Evolutionary conservation across 1,284 basidiomycete species (phyloP).

Genomic region (Ceratobasidium sp.): DNA sequence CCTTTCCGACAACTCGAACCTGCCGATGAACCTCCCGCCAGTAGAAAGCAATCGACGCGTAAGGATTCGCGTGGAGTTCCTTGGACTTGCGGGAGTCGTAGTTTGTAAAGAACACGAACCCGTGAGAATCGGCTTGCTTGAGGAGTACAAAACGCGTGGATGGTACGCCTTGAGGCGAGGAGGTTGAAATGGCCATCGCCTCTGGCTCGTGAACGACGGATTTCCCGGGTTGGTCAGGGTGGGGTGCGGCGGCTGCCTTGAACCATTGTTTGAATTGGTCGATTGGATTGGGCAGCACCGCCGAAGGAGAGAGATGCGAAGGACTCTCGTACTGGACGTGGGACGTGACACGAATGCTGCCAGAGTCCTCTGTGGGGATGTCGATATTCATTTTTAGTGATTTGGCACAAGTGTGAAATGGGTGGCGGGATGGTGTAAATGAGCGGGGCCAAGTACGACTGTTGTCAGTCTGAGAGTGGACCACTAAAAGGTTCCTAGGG

Average conservation of each 20-base stretch:
- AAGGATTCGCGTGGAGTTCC: slow-evolving; percentile 78
- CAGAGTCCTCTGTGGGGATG: slow-evolving; percentile 42
- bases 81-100: slow-evolving; percentile 90
- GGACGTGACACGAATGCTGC: slow-evolving; percentile 57
- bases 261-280: slow-evolving; percentile 89
- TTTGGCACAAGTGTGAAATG: background rate
- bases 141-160: slow-evolving; percentile 90
- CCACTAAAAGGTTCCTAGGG: background rate
- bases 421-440: background rate
- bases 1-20: slow-evolving; percentile 84
- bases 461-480: background rate
- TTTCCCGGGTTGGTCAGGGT: slow-evolving; percentile 40
- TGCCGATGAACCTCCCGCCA: slow-evolving; percentile 87
- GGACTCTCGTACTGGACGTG: slow-evolving; percentile 77
- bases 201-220: slow-evolving; percentile 78
- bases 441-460: background rate
- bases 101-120: slow-evolving; percentile 97
- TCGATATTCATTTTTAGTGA: slow-evolving; percentile 12
- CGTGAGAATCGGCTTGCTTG: slow-evolving; percentile 83
- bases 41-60: slow-evolving; percentile 86
- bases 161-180: slow-evolving; percentile 74
- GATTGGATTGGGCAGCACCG: slow-evolving; percentile 71
- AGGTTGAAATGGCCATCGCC: slow-evolving; percentile 84
- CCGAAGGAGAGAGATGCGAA: slow-evolving; percentile 64
- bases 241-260: slow-evolving; percentile 58